phyloP scores from a whole-genome alignment of 2,329 filamentous ascomycete species.

The Falciphora oryzae region DNA sequence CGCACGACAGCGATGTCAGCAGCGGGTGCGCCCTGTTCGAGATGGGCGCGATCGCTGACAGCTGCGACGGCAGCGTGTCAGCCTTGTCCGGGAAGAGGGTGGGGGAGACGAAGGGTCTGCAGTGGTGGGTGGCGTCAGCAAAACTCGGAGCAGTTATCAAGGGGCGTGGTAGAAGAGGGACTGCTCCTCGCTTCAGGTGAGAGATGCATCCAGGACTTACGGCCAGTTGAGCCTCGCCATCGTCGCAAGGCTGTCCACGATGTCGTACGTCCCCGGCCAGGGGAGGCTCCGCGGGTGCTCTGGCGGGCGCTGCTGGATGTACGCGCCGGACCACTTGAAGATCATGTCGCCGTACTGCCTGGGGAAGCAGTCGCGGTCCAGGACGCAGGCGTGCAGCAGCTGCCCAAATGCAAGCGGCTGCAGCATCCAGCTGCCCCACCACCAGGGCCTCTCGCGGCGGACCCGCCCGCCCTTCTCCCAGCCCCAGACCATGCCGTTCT shows the following conservation, averaged over 20 bases:
- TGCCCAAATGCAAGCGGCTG: conserved; percentile 73
- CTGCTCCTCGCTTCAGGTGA: not conserved
- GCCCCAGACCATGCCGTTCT: conserved; percentile 63
- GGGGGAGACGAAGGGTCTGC: conserved; percentile 71
- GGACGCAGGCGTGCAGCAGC: conserved; percentile 68
- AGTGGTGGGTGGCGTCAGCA: conserved; percentile 17
- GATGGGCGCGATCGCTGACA: conserved; percentile 68
- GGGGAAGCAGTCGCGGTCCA: conserved; percentile 70
- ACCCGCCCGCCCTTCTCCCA: conserved; percentile 33
- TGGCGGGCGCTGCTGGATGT: conserved; percentile 67
- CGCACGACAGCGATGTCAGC: conserved; percentile 80
- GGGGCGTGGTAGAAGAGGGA: not conserved
- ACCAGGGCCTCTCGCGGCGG: conserved; percentile 63
- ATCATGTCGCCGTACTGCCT: conserved; percentile 42
- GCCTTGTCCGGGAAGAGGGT: conserved; percentile 74
- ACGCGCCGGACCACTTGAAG: conserved; percentile 71
- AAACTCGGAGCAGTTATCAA: not conserved
- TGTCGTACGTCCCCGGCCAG: conserved; percentile 72
- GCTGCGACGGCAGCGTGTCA: conserved; percentile 54
- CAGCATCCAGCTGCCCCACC: conserved; percentile 79
- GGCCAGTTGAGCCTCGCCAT: conserved; percentile 84
- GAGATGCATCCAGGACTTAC: conserved; percentile 39
- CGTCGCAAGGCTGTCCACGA: conserved; percentile 74
- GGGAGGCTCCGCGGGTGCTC: conserved; percentile 58
- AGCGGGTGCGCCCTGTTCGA: conserved; percentile 81